Evolutionary conservation across 2,329 filamentous ascomycete species (phyloP).

Genomic region (Aspergillus pseudoglaucus): DNA sequence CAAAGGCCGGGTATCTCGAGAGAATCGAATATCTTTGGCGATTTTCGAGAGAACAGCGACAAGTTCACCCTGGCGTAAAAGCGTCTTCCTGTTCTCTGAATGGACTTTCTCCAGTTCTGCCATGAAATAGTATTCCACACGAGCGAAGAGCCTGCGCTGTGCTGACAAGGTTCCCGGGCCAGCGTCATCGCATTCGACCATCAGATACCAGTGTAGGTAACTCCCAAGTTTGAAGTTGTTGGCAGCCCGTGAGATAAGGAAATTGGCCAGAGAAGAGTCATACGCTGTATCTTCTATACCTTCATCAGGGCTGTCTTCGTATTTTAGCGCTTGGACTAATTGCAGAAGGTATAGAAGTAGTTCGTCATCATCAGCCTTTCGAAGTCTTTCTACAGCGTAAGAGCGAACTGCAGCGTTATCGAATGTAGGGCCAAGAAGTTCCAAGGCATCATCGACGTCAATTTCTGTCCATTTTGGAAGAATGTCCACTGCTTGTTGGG

Average conservation of each 20-base stretch:
- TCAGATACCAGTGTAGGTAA: conserved; percentile 96
- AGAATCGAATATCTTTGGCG: conserved; percentile 77
- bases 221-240: conserved; percentile 88
- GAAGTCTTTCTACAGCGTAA: conserved; percentile 85
- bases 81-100: conserved; percentile 63
- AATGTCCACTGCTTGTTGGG: conserved; percentile 81
- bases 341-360: conserved; percentile 86
- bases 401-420: conserved; percentile 81
- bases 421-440: conserved; percentile 86
- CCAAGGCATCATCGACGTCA: conserved; percentile 91
- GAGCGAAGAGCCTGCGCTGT: conserved; percentile 79
- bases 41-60: conserved; percentile 82
- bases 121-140: conserved; percentile 97
- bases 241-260: conserved; percentile 80
- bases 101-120: conserved; percentile 71
- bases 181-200: conserved; percentile 88
- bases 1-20: conserved; percentile 66
- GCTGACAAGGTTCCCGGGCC: conserved; percentile 67
- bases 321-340: conserved; percentile 91
- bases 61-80: conserved; percentile 83
- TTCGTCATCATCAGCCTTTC: conserved; percentile 89
- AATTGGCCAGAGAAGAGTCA: conserved; percentile 80
- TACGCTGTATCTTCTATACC: conserved; percentile 56
- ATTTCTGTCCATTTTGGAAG: conserved; percentile 93
- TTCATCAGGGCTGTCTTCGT: conserved; percentile 66